A percentile compares a stretch with the other conserved stretches of the same genome.
Conservation (phyloP, 2,329 filamentous ascomycete species). For the Fusarium sp. region DNA sequence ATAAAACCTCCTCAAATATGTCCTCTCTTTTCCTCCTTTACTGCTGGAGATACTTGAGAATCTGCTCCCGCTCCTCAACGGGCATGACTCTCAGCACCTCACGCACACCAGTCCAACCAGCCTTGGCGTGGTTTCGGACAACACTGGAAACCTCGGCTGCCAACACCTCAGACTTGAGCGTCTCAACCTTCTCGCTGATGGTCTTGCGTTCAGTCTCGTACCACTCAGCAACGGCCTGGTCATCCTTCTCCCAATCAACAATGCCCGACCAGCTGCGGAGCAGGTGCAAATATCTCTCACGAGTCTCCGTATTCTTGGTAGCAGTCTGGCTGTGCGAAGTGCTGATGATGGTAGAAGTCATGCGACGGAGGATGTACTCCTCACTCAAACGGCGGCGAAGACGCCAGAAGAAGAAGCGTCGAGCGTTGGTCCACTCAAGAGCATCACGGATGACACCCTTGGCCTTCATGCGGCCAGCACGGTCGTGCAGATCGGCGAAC, state of each 20-base stretch:
- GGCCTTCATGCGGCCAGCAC: conserved; percentile 96
- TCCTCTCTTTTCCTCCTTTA: conserved; percentile 42
- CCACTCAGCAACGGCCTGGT: conserved; percentile 90
- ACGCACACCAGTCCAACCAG: conserved; percentile 86
- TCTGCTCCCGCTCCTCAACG: conserved; percentile 86
- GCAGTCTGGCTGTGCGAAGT: conserved; percentile 50
- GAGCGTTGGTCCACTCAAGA: conserved; percentile 87
- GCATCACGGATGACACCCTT: conserved; percentile 91
- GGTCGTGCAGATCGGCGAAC: conserved; percentile 97
- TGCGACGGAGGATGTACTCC: conserved; percentile 95
- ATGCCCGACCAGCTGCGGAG: conserved; percentile 88
- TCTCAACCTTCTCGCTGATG: conserved; percentile 86
- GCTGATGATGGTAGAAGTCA: conserved; percentile 65
- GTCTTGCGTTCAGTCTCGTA: conserved; percentile 94
- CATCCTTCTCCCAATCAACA: conserved; percentile 80
- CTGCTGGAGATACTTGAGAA: conserved; percentile 72
- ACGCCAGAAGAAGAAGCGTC: conserved; percentile 99
- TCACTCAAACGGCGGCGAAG: conserved; percentile 96
- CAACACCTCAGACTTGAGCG: conserved; percentile 80
- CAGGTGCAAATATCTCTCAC: conserved; percentile 77
- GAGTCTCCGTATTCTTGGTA: conserved; percentile 64
- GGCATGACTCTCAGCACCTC: conserved; percentile 89
- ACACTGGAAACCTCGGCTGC: conserved; percentile 62
- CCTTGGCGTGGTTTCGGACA: conserved; percentile 67
- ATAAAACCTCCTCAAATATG: conserved; percentile 3